Base-by-base conservation (phyloP, 2,329 filamentous ascomycete genomes). In the Rugonectria rugulosa region DNA sequence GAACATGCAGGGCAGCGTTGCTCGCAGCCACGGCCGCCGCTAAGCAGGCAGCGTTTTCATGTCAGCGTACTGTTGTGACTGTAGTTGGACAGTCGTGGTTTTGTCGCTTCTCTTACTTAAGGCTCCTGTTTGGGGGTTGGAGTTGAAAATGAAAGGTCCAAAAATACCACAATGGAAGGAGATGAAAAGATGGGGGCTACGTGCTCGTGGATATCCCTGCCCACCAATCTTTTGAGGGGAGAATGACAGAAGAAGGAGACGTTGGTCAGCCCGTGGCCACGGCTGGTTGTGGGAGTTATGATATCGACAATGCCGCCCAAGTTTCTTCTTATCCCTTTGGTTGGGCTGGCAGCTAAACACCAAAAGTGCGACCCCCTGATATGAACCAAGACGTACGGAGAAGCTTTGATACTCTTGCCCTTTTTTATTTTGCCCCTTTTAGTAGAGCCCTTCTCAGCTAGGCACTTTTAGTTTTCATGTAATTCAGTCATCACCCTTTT, bases 21-120 rank as follows among this genome's bases (percentile, higher is more conserved):
- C 91, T 73, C 90, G 93, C 81, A 96, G 91, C 81, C 91, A 95
- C 75, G 92, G 93, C 70, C 92, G 93, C 77, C 92, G 92, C 78
- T 97, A 93, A 80, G 34, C 44, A 36, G 34, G n/a, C 29, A 27
- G 37, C 11, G 51, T 23, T 42, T 29, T n/a, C n/a, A 31, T 49
- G 44, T 57, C 56, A 59, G 52, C 54, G 44, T 54, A 56, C 63
- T 56, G 64, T 59, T 63, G 58, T 64, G 65, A 57, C 65, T 67
- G 61, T 55, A 60, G 59, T 65, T 69, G 65, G 65, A 65, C 64
- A 68, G 62, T 63, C 60, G 52, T 62, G 63, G 42, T 61, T 65
- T 60, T 62, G 57, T 61, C 48, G 54, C 59, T 68, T 66, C 61
- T 65, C 56, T 61, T 62, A 66, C 62, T 62, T 61, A 57, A 60